A percentile compares a stretch with the other conserved stretches of the same genome.
phyloP scores from a whole-genome alignment of 805 yeast species.

The Yamadazyma sp. region DNA sequence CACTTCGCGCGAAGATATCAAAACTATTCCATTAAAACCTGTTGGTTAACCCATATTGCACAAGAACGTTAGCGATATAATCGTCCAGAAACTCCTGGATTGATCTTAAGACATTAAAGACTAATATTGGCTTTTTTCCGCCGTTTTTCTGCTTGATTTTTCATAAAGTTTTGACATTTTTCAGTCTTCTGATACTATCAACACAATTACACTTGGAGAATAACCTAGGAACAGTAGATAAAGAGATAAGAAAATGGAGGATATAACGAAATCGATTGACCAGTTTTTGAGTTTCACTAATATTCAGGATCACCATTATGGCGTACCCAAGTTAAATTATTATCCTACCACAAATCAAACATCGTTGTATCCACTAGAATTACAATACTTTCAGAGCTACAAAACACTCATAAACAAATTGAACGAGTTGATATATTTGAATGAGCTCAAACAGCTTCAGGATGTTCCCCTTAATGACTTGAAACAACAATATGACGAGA shows the following conservation, averaged over 20 bases:
- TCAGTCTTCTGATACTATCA: no score
- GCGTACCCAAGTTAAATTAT: constrained; percentile 22
- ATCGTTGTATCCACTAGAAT: constrained; percentile 16
- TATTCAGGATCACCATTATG: constrained; percentile 29
- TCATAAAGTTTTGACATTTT: no score
- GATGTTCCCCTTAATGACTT: constrained; percentile 13
- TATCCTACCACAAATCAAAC: constrained; percentile 2
- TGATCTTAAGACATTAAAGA: no score
- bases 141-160: no score
- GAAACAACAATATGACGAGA: constrained; percentile 14
- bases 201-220: no score
- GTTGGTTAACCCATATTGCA: no score
- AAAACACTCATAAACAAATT: constrained; percentile 21
- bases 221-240: neutral
- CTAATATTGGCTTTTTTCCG: no score
- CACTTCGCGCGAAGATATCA: no score
- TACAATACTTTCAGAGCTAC: constrained; percentile 23
- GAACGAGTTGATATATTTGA: constrained; percentile 27
- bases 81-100: no score
- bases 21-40: no score
- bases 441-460: constrained; percentile 20
- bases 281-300: constrained; percentile 10
- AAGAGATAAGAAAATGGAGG: constrained; percentile 3
- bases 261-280: constrained; percentile 11
- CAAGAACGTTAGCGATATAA: no score